Evolutionary conservation across 73 alveolate genomes (phyloP).

Genomic region (Tetrahymena borealis): DNA sequence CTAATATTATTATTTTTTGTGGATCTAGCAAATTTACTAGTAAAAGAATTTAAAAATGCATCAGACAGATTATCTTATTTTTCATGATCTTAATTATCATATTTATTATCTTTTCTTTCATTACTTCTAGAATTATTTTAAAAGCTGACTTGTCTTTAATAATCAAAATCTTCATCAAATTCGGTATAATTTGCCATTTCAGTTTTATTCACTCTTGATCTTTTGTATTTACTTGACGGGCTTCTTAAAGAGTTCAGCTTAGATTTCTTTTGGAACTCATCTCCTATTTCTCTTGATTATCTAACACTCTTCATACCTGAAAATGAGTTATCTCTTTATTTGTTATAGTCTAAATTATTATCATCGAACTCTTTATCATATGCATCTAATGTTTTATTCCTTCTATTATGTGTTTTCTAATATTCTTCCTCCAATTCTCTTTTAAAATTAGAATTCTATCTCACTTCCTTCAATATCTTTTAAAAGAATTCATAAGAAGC

Average conservation of each 20-base stretch:
- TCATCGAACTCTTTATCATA: not conserved
- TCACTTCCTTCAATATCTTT: not conserved
- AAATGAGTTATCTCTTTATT: not conserved
- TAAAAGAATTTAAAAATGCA: too few species aligned
- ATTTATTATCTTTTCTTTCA: not conserved
- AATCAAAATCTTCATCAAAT: not conserved
- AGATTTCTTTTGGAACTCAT: not conserved
- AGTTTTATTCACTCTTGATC: not conserved
- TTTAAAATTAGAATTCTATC: not conserved
- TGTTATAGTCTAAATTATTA: not conserved
- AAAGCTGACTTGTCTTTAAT: not conserved
- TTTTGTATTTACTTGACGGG: not conserved
- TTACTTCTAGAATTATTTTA: not conserved
- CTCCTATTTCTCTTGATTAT: not conserved
- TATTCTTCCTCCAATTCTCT: not conserved
- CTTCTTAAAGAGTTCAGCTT: not conserved
- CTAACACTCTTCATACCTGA: not conserved
- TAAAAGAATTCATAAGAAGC: not conserved
- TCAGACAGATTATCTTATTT: too few species aligned
- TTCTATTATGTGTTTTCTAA: not conserved
- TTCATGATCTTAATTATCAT: not conserved
- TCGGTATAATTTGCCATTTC: not conserved
- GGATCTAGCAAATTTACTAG: too few species aligned
- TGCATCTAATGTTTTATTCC: not conserved
- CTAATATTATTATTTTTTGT: not conserved